Evolutionary conservation across 768 basidiomycete species (phyloP), one percentile per base, ranked within the genome.

Genomic region (Trametes sanguinea): DNA sequence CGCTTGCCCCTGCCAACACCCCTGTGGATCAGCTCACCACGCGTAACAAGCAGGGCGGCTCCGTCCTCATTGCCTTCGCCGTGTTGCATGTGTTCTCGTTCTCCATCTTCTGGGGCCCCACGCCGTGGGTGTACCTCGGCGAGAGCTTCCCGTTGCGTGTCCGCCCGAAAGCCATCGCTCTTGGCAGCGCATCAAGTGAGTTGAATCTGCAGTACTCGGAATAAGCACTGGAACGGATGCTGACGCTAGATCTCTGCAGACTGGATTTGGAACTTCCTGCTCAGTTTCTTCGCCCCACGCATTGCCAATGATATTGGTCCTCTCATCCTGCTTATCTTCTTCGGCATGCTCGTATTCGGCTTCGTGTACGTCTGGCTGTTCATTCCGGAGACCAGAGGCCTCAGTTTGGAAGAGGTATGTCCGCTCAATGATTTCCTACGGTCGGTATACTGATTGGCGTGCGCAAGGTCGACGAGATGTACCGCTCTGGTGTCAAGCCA

Each of bases 81-180:
- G 82, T 92, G n/a, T 73, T 91, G 29, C 89, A 92, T 54, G 87
- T 92, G 30, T 84, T 86, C 66, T 81, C 82, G 9, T 92, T 82
- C 72, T 84, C 83, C 2, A 81, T 86, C 62, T 90, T 89, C 76
- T 92, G 89, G 89, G 89, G 89, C 11, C 87, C 88, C 6, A 86
- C 83, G 37, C 88, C 87, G 65, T 76, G 73, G 72, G 89, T 89
- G 6, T 89, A 89, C 68, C 81, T 90, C 35, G 88, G 88, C 54
- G 89, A 92, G 77, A 87, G 85, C 17, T 92, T 92, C 82, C 91
- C 90, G 13, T 83, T 92, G 27, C 85, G 89, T 50, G 87, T 93
- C 47, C 82, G 90, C 59, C 82, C 91, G 6, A 91, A 91, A 73
- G 78, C 82, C 65, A 91, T 92, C 69, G 90, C 90, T 0, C 77